Evolutionary conservation across 768 basidiomycete species (phyloP).

Genomic region (Rhizopogon vesiculosus): DNA sequence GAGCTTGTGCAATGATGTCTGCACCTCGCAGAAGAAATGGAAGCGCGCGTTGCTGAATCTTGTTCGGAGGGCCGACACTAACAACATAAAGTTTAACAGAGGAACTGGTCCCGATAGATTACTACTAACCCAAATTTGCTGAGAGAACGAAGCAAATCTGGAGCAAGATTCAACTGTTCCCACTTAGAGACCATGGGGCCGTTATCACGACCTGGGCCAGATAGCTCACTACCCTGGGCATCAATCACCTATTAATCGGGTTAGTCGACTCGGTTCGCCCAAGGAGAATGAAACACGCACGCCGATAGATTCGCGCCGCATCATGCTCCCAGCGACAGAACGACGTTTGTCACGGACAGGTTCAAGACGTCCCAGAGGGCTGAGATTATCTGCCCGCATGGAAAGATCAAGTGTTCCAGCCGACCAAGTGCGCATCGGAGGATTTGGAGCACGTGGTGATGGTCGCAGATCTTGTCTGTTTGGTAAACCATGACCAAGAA

Average conservation of each 20-base stretch:
- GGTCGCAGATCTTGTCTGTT: conserved; percentile 62
- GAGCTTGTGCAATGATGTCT: conserved; percentile 98
- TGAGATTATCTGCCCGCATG: conserved; percentile 43
- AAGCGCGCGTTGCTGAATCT: conserved; percentile 95
- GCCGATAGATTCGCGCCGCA: conserved; percentile 71
- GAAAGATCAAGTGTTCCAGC: conserved; percentile 76
- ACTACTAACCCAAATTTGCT: conserved; percentile 85
- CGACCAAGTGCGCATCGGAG: conserved; percentile 82
- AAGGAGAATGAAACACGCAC: conserved; percentile 38
- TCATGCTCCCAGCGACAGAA: conserved; percentile 56
- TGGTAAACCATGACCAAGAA: conserved; percentile 59
- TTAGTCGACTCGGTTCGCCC: conserved; percentile 10
- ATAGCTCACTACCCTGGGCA: conserved; percentile 51
- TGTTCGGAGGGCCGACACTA: conserved; percentile 96
- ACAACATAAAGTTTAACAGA: conserved; percentile 2
- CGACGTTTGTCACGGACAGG: conserved; percentile 66
- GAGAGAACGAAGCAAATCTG: conserved; percentile 84
- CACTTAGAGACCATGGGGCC: conserved; percentile 90
- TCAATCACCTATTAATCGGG: conserved; percentile 44
- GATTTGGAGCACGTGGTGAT: conserved; percentile 56
- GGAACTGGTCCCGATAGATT: background rate
- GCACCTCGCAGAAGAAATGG: conserved; percentile 92
- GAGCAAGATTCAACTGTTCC: conserved; percentile 85
- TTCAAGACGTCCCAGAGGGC: conserved; percentile 32
- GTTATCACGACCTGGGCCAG: conserved; percentile 55